phyloP scores from a whole-genome alignment of 2,329 filamentous ascomycete genomes.

The Penicillium sp. region DNA sequence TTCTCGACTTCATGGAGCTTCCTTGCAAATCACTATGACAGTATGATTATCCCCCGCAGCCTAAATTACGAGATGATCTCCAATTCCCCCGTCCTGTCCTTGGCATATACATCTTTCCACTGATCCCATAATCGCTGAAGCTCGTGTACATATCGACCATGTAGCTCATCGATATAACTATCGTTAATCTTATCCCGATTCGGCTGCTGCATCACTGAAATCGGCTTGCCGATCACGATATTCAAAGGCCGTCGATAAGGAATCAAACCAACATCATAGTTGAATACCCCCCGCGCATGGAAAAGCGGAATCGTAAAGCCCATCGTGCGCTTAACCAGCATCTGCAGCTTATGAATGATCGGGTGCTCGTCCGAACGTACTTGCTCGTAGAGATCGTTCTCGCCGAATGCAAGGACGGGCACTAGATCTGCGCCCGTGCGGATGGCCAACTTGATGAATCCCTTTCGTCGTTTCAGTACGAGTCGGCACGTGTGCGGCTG shows the following conservation, averaged over 20 bases:
- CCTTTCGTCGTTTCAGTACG: conserved; percentile 80
- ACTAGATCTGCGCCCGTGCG: conserved; percentile 91
- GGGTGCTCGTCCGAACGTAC: conserved; percentile 76
- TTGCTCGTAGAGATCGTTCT: conserved; percentile 96
- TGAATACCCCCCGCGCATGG: conserved; percentile 89
- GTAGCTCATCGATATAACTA: conserved; percentile 77
- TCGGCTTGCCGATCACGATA: conserved; percentile 83
- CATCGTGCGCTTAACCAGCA: conserved; percentile 79
- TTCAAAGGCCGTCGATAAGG: conserved; percentile 87
- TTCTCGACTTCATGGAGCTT: background rate
- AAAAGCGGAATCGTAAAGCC: conserved; percentile 92
- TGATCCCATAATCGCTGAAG: conserved; percentile 49
- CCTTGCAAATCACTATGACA: background rate
- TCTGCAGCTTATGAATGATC: conserved; percentile 75
- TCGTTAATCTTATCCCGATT: conserved; percentile 65
- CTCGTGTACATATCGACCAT: conserved; percentile 73
- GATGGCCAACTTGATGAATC: conserved; percentile 91
- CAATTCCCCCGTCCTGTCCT: conserved; percentile 46
- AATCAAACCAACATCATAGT: conserved; percentile 96
- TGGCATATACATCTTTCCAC: conserved; percentile 50
- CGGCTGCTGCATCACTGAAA: conserved; percentile 65
- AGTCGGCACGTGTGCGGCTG: conserved; percentile 75
- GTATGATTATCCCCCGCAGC: background rate
- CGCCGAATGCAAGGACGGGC: conserved; percentile 87
- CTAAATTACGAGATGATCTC: conserved; percentile 43